Percentiles rank a stretch among this genome's conserved stretches.
phyloP scores from a whole-genome alignment of 2,329 filamentous ascomycete species.

The Aspergillus ochraceoroseus region DNA sequence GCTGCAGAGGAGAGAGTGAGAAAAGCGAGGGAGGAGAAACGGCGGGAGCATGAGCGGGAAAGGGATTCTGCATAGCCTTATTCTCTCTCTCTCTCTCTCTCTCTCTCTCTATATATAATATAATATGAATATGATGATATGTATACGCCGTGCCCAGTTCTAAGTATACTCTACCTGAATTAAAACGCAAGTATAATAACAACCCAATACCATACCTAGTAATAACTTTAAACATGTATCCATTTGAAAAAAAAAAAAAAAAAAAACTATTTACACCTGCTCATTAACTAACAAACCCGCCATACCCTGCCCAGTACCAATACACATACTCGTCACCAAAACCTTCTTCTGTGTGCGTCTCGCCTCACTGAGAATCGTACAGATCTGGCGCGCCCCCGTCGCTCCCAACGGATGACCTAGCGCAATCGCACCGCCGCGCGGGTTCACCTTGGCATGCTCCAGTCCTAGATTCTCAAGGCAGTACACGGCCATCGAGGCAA shows the following conservation, averaged over 20 bases:
- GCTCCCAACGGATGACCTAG: constrained; percentile 86
- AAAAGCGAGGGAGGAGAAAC: constrained; percentile 46
- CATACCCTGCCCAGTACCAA: constrained; percentile 64
- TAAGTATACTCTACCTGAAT: no score
- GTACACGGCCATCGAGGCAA: constrained; percentile 96
- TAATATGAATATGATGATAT: no score
- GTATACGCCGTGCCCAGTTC: no score
- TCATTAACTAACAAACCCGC: constrained; percentile 63
- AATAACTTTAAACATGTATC: constrained; percentile 1
- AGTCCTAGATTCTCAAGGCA: constrained; percentile 65
- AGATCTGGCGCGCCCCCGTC: constrained; percentile 83
- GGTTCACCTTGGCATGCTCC: constrained; percentile 73
- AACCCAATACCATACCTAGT: no score
- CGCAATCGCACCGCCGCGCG: constrained; percentile 87
- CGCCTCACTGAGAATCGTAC: constrained; percentile 82
- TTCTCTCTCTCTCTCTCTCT: not conserved
- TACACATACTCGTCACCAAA: constrained; percentile 85
- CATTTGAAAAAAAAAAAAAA: constrained; percentile 1
- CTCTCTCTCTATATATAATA: not conserved
- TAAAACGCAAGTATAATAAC: no score
- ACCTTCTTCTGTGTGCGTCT: constrained; percentile 84
- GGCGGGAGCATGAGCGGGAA: constrained; percentile 32
- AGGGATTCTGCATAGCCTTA: constrained; percentile 12
- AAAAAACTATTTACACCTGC: constrained; percentile 38
- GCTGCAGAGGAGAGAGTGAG: constrained; percentile 65